Percentiles rank a stretch among this genome's conserved stretches.
Evolutionary conservation across 345 rosid genomes (phyloP).

Genomic region (Eucalyptus regnans): DNA sequence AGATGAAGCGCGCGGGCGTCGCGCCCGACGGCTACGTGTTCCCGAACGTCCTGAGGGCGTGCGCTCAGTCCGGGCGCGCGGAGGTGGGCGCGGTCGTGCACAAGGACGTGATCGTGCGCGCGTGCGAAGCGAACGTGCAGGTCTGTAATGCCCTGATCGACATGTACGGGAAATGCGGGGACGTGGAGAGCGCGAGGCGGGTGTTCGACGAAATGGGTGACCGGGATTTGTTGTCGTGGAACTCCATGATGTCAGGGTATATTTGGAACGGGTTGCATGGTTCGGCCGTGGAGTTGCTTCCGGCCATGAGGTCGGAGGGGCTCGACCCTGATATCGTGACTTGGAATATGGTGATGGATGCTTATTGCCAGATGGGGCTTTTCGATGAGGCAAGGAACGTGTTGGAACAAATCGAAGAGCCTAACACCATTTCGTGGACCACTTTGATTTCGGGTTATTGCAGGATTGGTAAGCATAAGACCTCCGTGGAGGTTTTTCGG

Average conservation of each 20-base stretch:
- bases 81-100: constrained; percentile 17
- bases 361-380: constrained; percentile 17
- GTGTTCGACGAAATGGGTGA: constrained; percentile 19
- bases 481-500: constrained; percentile 3
- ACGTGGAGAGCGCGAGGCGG: constrained; percentile 4
- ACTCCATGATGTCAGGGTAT: constrained; percentile 21
- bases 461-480: constrained; percentile 5
- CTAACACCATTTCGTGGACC: constrained; percentile 26
- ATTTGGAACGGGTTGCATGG: constrained; percentile 8
- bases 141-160: constrained; percentile 22
- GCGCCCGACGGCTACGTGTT: constrained; percentile 19
- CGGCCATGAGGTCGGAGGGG: constrained; percentile 9
- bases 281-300: constrained; percentile 4
- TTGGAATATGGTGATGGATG: constrained; percentile 20
- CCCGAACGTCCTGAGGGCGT: constrained; percentile 17
- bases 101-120: constrained; percentile 17
- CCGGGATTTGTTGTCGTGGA: constrained; percentile 27
- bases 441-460: constrained; percentile 21
- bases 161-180: constrained; percentile 18
- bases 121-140: constrained; percentile 4
- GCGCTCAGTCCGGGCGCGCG: constrained; percentile 3
- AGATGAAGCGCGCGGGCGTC: constrained; percentile 11
- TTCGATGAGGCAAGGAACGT: constrained; percentile 17
- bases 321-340: constrained; percentile 23
- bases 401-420: constrained; percentile 8